Conservation (phyloP, 805 yeast genomes). For the Pichia membranifaciens region DNA sequence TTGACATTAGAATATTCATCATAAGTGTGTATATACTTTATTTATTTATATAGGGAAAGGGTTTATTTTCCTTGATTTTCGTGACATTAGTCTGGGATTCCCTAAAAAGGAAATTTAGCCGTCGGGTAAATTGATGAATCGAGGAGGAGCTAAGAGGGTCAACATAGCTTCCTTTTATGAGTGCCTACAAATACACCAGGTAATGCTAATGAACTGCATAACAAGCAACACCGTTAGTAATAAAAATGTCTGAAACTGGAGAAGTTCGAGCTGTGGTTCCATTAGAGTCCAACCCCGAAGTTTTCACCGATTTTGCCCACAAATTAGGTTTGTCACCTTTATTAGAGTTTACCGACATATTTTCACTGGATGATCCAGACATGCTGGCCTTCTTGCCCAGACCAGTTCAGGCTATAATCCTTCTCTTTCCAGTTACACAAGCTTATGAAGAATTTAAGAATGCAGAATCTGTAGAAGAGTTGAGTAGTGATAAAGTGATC, state of each 20-base stretch:
- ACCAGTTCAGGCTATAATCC: constrained; percentile 69
- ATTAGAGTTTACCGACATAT: constrained; percentile 70
- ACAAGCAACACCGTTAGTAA: neutral
- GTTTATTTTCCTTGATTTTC: too few relatives aligned
- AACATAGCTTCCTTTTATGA: too few relatives aligned
- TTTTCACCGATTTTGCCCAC: constrained; percentile 65
- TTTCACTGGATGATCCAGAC: constrained; percentile 80
- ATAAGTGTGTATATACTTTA: too few relatives aligned
- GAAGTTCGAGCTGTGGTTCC: constrained; percentile 56
- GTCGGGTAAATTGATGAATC: too few relatives aligned
- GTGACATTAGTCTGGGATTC: too few relatives aligned
- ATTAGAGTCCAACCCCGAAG: constrained; percentile 82
- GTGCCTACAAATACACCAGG: too few relatives aligned
- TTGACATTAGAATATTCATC: too few relatives aligned
- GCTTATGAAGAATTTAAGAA: constrained; percentile 48
- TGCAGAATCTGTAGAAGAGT: neutral
- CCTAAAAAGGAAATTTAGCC: too few relatives aligned
- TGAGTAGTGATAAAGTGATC: constrained; percentile 25
- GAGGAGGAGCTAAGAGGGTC: too few relatives aligned
- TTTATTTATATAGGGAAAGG: too few relatives aligned
- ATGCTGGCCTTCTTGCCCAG: constrained; percentile 73
- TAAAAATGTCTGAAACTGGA: neutral
- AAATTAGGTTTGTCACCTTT: constrained; percentile 60
- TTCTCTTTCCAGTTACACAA: constrained; percentile 74
- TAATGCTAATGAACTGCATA: too few relatives aligned